Conservation (phyloP, 1,139 yeast genomes). For the Kodamaea fungicola region DNA sequence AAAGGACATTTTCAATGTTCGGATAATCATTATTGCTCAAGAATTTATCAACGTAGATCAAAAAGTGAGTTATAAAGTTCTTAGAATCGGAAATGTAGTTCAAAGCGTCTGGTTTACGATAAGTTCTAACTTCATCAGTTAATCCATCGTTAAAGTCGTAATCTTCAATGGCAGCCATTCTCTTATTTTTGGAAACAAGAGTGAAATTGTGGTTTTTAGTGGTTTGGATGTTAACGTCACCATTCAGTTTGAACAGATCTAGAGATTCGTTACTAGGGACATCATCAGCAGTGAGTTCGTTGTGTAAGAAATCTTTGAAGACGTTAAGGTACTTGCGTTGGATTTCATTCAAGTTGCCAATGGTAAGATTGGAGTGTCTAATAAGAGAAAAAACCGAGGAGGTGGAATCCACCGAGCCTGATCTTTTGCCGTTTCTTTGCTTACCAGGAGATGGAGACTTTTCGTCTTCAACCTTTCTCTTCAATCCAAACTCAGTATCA, state of each 20-base stretch:
- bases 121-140: constrained; percentile 19
- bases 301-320: constrained; percentile 31
- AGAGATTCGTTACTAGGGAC: neutral
- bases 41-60: constrained; percentile 32
- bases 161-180: constrained; percentile 6
- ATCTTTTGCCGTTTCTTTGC: neutral
- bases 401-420: neutral
- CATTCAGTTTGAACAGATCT: constrained; percentile 1
- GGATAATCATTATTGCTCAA: constrained; percentile 22
- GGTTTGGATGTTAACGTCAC: constrained; percentile 1
- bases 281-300: constrained; percentile 22
- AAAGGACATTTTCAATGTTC: constrained; percentile 18
- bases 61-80: constrained; percentile 34
- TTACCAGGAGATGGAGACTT: neutral
- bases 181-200: constrained; percentile 5
- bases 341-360: constrained; percentile 24
- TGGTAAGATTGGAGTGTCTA: constrained; percentile 15
- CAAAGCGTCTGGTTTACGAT: constrained; percentile 33
- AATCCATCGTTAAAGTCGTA: constrained; percentile 8
- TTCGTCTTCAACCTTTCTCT: neutral
- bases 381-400: neutral
- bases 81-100: constrained; percentile 36
- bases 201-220: constrained; percentile 7
- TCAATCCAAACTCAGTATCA: constrained; percentile 17
- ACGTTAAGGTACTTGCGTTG: constrained; percentile 33